Base-by-base conservation (phyloP, 176 grass and related monocot species). In the Pharus latifolius region DNA sequence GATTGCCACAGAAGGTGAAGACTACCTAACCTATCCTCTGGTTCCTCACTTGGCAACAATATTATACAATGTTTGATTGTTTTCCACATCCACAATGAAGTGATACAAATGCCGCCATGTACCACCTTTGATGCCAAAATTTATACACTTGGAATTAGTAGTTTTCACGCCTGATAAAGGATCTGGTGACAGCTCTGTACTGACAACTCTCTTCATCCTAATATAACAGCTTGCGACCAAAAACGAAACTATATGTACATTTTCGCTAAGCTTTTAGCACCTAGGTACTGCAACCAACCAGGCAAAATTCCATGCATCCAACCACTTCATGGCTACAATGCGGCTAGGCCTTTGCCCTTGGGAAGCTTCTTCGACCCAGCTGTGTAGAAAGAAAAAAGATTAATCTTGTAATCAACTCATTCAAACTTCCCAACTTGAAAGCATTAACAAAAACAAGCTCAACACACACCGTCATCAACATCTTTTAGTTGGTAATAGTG, bases 401-500 rank as follows among this genome's bases (percentile, higher is more conserved):
- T 47, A 5, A 27, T 51, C 44, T 30, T 9, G 34, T 83, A 68
- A 80, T 12, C 20, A 66, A 70, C 42, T 34, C 44, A 54, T 17
- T 14, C 17, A 72, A 77, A 40, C 24, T 54, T 28, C 5, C 33
- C 49, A 35, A 13, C 32, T 28, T 33, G 10, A 27, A 48, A 4
- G 0, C 72, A 43, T 29, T 69, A 25, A 71, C 17, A 24, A 53
- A 49, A 60, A 65, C 34, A 33, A 3, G 28, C 13, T 52, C 11
- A 6, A 63, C 6, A 70, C 78, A 85, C 83, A 98, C 94, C 58
- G 70, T 98, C 94, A 17, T 98, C 89, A 9, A 98, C 89, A 22
- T 98, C 94, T 51, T 93, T 98, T 31, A 93, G 24, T 52, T 98
- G 89, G 77, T 98, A 98, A 67, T 91, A 98, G 64, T 93, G 95